These are phyloP conservation scores for Scortechinia acanthostroma DNA, from an alignment of 2,329 filamentous ascomycete species.

Conservation along the genomic window DNA sequence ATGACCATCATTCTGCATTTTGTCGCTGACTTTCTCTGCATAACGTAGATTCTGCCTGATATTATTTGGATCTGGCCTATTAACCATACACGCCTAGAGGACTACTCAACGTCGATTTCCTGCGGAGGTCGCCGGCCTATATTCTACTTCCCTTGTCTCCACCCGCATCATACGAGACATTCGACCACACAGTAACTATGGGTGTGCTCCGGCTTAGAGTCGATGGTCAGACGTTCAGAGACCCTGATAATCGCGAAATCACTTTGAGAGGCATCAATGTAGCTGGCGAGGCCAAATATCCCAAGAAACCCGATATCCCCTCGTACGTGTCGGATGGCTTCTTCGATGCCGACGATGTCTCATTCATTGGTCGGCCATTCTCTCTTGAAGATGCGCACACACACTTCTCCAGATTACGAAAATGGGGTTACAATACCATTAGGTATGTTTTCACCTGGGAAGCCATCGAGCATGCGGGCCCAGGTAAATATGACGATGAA, in stretches of 20 bases:
- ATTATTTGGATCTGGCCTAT: too few relatives aligned
- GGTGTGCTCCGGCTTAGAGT: not conserved
- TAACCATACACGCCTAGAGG: too few relatives aligned
- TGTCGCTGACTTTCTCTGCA: too few relatives aligned
- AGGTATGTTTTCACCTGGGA: slow-evolving; percentile 12
- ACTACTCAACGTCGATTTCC: too few relatives aligned
- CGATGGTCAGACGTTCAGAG: not conserved
- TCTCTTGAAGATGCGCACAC: slow-evolving; percentile 6
- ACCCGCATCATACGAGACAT: too few relatives aligned
- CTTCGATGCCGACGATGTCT: not conserved
- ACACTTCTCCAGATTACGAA: slow-evolving; percentile 9
- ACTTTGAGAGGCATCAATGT: not conserved
- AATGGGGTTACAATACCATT: slow-evolving; percentile 11
- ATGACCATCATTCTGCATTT: too few relatives aligned
- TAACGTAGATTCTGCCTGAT: too few relatives aligned
- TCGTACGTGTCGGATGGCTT: not conserved
- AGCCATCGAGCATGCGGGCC: slow-evolving; percentile 11
- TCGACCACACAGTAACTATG: too few relatives aligned
- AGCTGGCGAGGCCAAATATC: not conserved
- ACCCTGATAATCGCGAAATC: not conserved
- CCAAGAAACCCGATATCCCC: not conserved
- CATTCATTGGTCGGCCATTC: not conserved
- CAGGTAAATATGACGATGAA: slow-evolving; percentile 11
- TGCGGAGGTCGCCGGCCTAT: too few relatives aligned
- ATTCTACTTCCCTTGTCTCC: too few relatives aligned